These are phyloP conservation scores for Strobilomyces echinocephalus DNA, from an alignment of 768 basidiomycete species.

Conservation along the genomic window DNA sequence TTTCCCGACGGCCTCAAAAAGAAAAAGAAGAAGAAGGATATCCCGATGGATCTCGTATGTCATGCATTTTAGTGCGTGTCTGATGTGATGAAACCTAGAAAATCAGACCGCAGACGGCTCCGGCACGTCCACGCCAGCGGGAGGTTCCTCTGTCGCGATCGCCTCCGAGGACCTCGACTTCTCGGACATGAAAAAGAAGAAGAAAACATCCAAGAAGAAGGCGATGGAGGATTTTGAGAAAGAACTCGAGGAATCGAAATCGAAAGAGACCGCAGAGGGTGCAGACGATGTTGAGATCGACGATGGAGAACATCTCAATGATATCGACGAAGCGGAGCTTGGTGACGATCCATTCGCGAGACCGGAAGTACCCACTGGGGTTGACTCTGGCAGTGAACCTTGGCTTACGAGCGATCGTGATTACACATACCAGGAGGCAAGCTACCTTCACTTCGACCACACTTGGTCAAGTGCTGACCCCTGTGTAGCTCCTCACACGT, in stretches of 20 bases:
- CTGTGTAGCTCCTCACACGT: constrained; percentile 75
- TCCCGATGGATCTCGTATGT: constrained; percentile 75
- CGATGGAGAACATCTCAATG: constrained; percentile 60
- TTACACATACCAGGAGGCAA: constrained; percentile 91
- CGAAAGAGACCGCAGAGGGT: constrained; percentile 58
- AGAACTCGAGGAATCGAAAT: constrained; percentile 71
- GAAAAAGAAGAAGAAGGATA: constrained; percentile 92
- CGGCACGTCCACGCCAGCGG: constrained; percentile 57
- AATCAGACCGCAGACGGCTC: constrained; percentile 58
- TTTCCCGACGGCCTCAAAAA: constrained; percentile 81
- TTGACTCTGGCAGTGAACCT: constrained; percentile 75
- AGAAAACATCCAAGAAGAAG: constrained; percentile 86
- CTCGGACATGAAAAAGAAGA: constrained; percentile 96
- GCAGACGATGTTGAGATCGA: constrained; percentile 52
- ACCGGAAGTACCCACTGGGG: constrained; percentile 49
- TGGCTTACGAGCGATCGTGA: constrained; percentile 94
- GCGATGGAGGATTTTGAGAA: constrained; percentile 94
- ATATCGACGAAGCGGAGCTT: constrained; percentile 76
- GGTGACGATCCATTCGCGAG: constrained; percentile 84
- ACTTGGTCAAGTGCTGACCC: not conserved
- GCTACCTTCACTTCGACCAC: constrained; percentile 11
- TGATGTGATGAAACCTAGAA: constrained; percentile 1
- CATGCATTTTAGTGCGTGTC: not conserved
- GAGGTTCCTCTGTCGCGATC: constrained; percentile 34
- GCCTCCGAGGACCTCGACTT: constrained; percentile 83